Percentiles rank a stretch among this genome's conserved stretches.
Conservation (phyloP, 2,329 filamentous ascomycete species). For the Colletotrichum gigasporum region DNA sequence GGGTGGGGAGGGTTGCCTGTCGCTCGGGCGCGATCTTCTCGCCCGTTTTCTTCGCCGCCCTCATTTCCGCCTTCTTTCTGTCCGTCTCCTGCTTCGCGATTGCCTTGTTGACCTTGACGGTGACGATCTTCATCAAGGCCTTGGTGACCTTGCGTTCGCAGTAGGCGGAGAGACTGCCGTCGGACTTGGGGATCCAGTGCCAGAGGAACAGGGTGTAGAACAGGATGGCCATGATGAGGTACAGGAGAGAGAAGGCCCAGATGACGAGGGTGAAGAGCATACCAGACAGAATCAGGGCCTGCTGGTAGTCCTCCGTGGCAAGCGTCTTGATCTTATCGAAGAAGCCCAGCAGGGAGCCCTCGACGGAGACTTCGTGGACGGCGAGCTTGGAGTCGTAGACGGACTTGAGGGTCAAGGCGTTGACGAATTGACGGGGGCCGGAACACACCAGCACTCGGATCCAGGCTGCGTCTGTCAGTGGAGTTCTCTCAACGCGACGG, state of each 20-base stretch:
- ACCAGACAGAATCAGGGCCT: constrained; percentile 84
- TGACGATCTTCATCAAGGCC: constrained; percentile 84
- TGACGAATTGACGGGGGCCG: constrained; percentile 90
- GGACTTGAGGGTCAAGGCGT: constrained; percentile 87
- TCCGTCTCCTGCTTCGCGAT: constrained; percentile 79
- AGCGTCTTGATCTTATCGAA: constrained; percentile 83
- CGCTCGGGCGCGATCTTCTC: constrained; percentile 60
- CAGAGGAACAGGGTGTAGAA: constrained; percentile 91
- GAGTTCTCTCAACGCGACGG: neutral
- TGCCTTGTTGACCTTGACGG: constrained; percentile 87
- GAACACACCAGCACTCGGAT: constrained; percentile 90
- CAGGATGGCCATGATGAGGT: constrained; percentile 76
- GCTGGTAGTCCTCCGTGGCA: constrained; percentile 76
- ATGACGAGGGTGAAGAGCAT: constrained; percentile 94
- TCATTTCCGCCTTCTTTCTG: constrained; percentile 60
- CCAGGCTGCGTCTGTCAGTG: constrained; percentile 67
- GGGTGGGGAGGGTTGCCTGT: constrained; percentile 74
- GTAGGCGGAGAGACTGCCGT: constrained; percentile 84
- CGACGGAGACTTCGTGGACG: constrained; percentile 58
- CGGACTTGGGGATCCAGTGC: constrained; percentile 86
- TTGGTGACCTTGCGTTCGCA: constrained; percentile 93
- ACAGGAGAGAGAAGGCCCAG: constrained; percentile 85
- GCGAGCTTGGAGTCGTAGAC: constrained; percentile 83
- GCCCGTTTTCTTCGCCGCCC: constrained; percentile 60
- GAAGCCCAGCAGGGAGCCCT: constrained; percentile 76